A percentile compares a stretch with the other conserved stretches of the same genome.
Evolutionary conservation across 352 stramenopile genomes (phyloP).

Genomic region (Peronosclerospora sorghi): DNA sequence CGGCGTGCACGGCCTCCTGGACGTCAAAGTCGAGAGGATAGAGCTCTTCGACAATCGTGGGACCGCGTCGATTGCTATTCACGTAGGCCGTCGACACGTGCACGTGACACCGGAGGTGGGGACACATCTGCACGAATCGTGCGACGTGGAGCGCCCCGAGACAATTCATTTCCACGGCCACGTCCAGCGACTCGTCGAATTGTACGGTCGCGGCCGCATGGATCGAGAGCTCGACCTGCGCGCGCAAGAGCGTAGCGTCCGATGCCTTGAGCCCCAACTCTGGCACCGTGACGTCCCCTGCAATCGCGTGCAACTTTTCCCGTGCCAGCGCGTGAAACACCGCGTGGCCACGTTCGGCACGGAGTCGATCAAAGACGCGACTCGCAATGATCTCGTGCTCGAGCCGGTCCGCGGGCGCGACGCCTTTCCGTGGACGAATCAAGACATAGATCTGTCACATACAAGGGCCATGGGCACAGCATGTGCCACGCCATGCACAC

Average conservation of each 20-base stretch:
- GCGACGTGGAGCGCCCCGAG: conserved; percentile 53
- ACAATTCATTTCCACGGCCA: conserved; percentile 81
- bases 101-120: conserved; percentile 42
- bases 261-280: conserved; percentile 39
- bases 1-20: conserved; percentile 46
- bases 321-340: conserved; percentile 41
- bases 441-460: conserved; percentile 61
- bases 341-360: conserved; percentile 29
- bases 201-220: conserved; percentile 81
- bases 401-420: conserved; percentile 35
- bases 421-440: conserved; percentile 66
- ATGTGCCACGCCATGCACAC: too few relatives aligned
- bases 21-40: conserved; percentile 83
- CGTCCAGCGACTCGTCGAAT: conserved; percentile 81
- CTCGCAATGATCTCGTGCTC: conserved; percentile 72
- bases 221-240: conserved; percentile 54
- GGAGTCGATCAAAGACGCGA: conserved; percentile 61
- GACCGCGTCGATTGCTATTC: conserved; percentile 67
- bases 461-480: too few relatives aligned
- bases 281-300: conserved; percentile 57
- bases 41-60: conserved; percentile 47
- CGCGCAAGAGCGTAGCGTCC: conserved; percentile 33
- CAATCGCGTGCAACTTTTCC: conserved; percentile 50
- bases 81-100: conserved; percentile 82
- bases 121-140: conserved; percentile 47